Evolutionary conservation across 495 filamentous ascomycete species (phyloP).

Genomic region (Xylaria bambusicola): DNA sequence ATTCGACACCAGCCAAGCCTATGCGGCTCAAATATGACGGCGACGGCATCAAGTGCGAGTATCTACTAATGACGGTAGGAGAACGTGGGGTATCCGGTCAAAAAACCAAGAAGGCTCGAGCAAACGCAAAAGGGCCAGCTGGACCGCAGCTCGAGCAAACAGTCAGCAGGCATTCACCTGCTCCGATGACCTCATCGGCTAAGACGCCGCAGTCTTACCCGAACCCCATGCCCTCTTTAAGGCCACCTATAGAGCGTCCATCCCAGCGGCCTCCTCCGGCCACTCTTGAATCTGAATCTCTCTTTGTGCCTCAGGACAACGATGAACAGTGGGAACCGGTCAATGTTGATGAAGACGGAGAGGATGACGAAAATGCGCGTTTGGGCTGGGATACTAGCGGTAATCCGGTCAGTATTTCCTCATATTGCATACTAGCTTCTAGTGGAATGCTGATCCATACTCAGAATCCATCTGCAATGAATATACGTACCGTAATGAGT

Average conservation of each 20-base stretch:
- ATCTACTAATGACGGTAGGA: slow-evolving; percentile 93
- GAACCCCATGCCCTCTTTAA: slow-evolving; percentile 31
- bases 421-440: not conserved
- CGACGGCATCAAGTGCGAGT: slow-evolving; percentile 78
- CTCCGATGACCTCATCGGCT: slow-evolving; percentile 20
- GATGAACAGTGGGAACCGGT: slow-evolving; percentile 85
- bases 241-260: slow-evolving; percentile 35
- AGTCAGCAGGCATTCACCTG: slow-evolving; percentile 35
- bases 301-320: slow-evolving; percentile 75
- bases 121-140: slow-evolving; percentile 32
- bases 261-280: slow-evolving; percentile 57
- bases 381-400: slow-evolving; percentile 81
- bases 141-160: slow-evolving; percentile 39
- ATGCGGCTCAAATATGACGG: slow-evolving; percentile 77
- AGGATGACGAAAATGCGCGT: slow-evolving; percentile 58
- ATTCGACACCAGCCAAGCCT: slow-evolving; percentile 77
- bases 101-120: slow-evolving; percentile 41
- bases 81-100: slow-evolving; percentile 55
- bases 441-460: slow-evolving; percentile 25
- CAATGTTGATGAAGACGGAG: slow-evolving; percentile 67
- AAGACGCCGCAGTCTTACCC: slow-evolving; percentile 21
- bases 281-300: slow-evolving; percentile 67
- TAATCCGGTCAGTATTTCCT: slow-evolving; percentile 43
- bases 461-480: slow-evolving; percentile 40
- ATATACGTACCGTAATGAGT: slow-evolving; percentile 33